phyloP scores from a whole-genome alignment of 163 green algal genomes.

The Trebouxia gelatinosa region DNA sequence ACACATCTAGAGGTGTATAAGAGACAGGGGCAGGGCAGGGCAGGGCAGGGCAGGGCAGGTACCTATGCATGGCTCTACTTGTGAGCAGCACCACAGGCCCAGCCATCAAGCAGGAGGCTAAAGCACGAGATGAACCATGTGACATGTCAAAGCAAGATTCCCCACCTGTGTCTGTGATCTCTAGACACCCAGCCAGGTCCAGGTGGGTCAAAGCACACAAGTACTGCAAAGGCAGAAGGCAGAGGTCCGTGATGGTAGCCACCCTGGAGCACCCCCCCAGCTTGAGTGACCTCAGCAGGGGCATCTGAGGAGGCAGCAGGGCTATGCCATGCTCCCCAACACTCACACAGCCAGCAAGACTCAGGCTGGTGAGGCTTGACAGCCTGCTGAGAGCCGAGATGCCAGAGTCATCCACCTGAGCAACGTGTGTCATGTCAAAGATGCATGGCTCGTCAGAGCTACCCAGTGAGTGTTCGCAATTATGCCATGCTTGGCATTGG shows the following conservation, averaged over 20 bases:
- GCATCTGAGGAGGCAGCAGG: neutral
- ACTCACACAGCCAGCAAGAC: conserved; percentile 28
- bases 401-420: conserved; percentile 35
- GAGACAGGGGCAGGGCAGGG: no score
- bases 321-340: conserved; percentile 13
- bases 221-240: neutral
- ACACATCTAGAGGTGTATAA: no score
- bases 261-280: conserved; percentile 44
- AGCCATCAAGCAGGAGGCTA: neutral
- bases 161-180: conserved; percentile 49
- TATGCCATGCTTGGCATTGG: neutral
- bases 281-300: conserved; percentile 25
- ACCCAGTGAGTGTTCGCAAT: neutral
- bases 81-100: neutral
- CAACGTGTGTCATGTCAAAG: neutral
- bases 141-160: no score
- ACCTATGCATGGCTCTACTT: no score
- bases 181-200: conserved; percentile 46
- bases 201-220: conserved; percentile 36
- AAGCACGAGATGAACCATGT: neutral
- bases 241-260: conserved; percentile 38
- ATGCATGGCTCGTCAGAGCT: neutral
- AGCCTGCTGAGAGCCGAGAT: conserved; percentile 31
- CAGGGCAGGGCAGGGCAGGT: no score
- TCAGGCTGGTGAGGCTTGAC: conserved; percentile 24